Percentiles rank a stretch among this genome's conserved stretches.
phyloP scores from a whole-genome alignment of 352 stramenopile genomes.

The Globisporangium acanthophoron region DNA sequence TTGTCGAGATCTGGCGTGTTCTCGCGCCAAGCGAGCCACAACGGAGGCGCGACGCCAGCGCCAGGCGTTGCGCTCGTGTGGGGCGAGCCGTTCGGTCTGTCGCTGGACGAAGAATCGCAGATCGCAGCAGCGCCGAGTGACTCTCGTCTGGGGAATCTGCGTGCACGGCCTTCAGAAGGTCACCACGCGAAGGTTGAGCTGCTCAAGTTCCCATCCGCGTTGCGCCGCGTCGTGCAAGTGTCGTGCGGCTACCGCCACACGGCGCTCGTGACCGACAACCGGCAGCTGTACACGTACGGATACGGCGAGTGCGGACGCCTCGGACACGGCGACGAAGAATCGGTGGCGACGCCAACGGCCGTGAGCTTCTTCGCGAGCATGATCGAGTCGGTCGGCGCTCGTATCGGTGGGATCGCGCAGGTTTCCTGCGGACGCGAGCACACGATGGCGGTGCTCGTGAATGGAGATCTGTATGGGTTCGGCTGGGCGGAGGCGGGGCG shows the following conservation, averaged over 20 bases:
- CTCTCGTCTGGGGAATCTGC: constrained; percentile 17
- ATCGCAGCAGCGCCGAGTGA: constrained; percentile 13
- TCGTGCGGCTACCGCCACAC: constrained; percentile 77
- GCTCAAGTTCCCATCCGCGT: constrained; percentile 38
- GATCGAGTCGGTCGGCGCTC: constrained; percentile 27
- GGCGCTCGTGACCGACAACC: constrained; percentile 59
- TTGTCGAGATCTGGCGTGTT: background rate
- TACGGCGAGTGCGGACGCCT: constrained; percentile 77
- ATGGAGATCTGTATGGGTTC: constrained; percentile 72
- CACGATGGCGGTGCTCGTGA: constrained; percentile 69
- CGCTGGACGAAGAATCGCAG: constrained; percentile 52
- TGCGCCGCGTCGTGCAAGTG: constrained; percentile 58
- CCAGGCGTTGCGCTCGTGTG: constrained; percentile 57
- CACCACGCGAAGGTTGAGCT: constrained; percentile 19
- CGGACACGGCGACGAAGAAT: constrained; percentile 61
- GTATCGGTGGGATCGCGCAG: constrained; percentile 31
- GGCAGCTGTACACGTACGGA: constrained; percentile 71
- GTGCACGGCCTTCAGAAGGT: background rate
- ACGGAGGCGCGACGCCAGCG: constrained; percentile 3
- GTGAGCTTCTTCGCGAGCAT: constrained; percentile 58
- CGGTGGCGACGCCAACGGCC: constrained; percentile 27
- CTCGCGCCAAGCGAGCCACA: background rate
- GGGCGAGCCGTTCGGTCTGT: constrained; percentile 54
- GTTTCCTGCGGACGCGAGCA: constrained; percentile 82
- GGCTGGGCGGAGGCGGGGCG: constrained; percentile 83